phyloP scores from a whole-genome alignment of 306 rosid species.

The Ceratonia siliqua region DNA sequence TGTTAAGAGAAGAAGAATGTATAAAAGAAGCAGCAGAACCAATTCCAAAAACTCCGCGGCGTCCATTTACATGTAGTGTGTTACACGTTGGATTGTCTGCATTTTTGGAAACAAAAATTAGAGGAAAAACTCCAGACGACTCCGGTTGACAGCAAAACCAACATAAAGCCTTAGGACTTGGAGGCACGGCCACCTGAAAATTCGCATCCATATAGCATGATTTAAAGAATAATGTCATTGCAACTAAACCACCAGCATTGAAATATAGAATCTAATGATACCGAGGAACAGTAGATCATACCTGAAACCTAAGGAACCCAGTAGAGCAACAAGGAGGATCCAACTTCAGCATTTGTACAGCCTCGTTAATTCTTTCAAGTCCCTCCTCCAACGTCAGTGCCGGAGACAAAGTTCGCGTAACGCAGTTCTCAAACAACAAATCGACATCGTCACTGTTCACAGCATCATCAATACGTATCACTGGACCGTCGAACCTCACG shows the following conservation, averaged over 20 bases:
- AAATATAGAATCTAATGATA: neutral
- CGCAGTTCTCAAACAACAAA: conserved; percentile 65
- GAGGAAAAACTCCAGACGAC: conserved; percentile 66
- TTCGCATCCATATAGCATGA: conserved; percentile 24
- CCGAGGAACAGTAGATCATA: conserved; percentile 22
- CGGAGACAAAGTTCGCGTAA: conserved; percentile 66
- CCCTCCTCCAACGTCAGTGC: conserved; percentile 78
- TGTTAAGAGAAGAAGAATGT: conserved; percentile 33
- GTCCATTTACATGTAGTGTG: conserved; percentile 62
- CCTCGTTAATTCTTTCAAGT: conserved; percentile 59
- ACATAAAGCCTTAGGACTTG: conserved; percentile 73
- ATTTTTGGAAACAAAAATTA: conserved; percentile 70
- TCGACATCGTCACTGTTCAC: conserved; percentile 43
- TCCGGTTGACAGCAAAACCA: conserved; percentile 85
- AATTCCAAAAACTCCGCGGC: conserved; percentile 73
- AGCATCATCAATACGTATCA: conserved; percentile 30
- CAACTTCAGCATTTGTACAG: conserved; percentile 57
- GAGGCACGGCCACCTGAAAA: conserved; percentile 83
- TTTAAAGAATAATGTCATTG: neutral
- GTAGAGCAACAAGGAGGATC: conserved; percentile 51
- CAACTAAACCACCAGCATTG: neutral
- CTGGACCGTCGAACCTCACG: conserved; percentile 42
- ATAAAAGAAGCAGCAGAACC: conserved; percentile 74
- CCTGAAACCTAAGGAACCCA: conserved; percentile 85
- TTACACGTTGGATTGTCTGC: conserved; percentile 49